Percentiles rank a stretch among this genome's conserved stretches.
phyloP scores from a whole-genome alignment of 345 rosid genomes.

The Salix dunnii region DNA sequence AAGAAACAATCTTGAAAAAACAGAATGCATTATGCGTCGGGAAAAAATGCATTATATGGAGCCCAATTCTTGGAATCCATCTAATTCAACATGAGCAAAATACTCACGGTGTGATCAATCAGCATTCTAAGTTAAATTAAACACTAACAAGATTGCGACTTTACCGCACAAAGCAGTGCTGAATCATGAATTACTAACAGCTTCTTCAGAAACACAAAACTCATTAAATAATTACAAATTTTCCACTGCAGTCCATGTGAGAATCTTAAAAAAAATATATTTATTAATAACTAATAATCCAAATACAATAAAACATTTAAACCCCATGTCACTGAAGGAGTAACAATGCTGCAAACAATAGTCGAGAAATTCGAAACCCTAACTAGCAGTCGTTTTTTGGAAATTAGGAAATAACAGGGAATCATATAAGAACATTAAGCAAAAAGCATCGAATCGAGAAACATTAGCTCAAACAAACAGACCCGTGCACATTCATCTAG shows the following conservation, averaged over 20 bases:
- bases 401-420: neutral
- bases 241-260: neutral
- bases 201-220: neutral
- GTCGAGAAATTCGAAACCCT: conserved; percentile 9
- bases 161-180: neutral
- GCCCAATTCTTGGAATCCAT: no score
- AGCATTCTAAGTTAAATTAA: no score
- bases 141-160: no score
- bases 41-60: no score
- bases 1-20: no score
- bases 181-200: neutral
- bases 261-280: neutral
- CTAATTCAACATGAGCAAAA: neutral
- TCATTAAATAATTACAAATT: neutral
- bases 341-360: neutral
- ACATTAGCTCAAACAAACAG: neutral
- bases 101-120: neutral
- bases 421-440: neutral
- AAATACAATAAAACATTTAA: neutral
- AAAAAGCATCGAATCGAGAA: neutral
- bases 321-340: neutral
- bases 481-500: neutral
- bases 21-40: no score
- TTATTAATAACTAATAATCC: neutral
- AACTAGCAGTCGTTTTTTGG: neutral